A percentile compares a stretch with the other conserved stretches of the same genome.
phyloP scores from a whole-genome alignment of 805 yeast species.

The Candida maltosa region DNA sequence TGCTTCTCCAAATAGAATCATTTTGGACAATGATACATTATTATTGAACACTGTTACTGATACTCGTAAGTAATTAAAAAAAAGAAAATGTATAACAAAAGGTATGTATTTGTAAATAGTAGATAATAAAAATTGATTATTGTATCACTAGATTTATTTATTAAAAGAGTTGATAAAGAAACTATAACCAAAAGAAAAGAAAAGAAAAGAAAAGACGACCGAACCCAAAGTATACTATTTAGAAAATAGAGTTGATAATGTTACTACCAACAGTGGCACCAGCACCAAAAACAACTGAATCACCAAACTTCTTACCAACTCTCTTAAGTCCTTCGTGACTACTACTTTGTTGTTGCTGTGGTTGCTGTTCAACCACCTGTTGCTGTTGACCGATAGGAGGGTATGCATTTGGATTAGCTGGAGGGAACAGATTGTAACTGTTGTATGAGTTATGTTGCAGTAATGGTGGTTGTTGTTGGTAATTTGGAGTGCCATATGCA shows the following conservation, averaged over 20 bases:
- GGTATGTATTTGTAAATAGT: conserved; percentile 11
- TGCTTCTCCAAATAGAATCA: conserved; percentile 84
- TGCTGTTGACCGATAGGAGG: conserved; percentile 14
- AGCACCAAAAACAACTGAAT: conserved; percentile 94
- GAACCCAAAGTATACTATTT: conserved; percentile 9
- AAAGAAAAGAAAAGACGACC: conserved; percentile 1
- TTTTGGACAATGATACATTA: conserved; percentile 88
- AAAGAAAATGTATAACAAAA: too few species aligned
- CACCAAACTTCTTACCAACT: conserved; percentile 78
- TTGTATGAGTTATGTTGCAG: conserved; percentile 30
- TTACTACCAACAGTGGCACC: conserved; percentile 93
- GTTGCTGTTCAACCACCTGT: conserved; percentile 22
- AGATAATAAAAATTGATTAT: background rate
- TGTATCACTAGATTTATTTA: background rate
- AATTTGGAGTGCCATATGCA: conserved; percentile 6
- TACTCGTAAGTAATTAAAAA: conserved; percentile 45
- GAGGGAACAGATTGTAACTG: conserved; percentile 45
- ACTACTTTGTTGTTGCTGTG: conserved; percentile 15
- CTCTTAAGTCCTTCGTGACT: conserved; percentile 43
- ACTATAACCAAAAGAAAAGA: conserved; percentile 1
- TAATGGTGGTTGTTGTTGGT: conserved; percentile 10
- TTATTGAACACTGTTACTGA: conserved; percentile 86
- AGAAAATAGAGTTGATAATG: conserved; percentile 70
- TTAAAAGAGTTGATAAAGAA: too few species aligned
- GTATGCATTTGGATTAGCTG: conserved; percentile 25